Base-by-base conservation (phyloP, 2,329 filamentous ascomycete species). In the Xylariaceae sp. region DNA sequence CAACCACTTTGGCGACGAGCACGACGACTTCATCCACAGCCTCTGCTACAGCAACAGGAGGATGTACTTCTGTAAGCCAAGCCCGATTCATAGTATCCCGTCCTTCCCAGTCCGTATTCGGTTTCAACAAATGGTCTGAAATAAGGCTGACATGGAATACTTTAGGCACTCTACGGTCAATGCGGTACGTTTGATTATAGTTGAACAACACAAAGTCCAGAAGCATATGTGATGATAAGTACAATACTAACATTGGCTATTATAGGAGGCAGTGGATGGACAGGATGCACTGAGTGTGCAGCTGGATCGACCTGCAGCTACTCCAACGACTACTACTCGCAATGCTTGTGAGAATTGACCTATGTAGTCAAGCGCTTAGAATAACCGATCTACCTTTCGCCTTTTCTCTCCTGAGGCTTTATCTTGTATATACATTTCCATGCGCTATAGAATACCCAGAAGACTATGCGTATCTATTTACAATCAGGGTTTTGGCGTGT, bases 251-350 rank as follows among this genome's bases (percentile, higher is more conserved):
- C 22, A 27, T 4, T 27, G 22, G 22, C 7, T 27, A 27, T 7
- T 27, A 27, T 27, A 27, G 22, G 22, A 27, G 64, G 65, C 0
- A 50, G 32, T 4, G 53, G 55, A 1, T 67, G 54, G 50, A 52
- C 46, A 2, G 65, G 64, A 6, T 63, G 64, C 15, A 64, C 62
- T 1, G 44, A 41, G 7, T 68, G 65, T 53, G 58, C 60, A 43
- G 44, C 55, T 46, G 64, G 62, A 1, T 65, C 55, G 38, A 62
- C 61, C 2, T 67, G 66, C 55, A 51, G 51, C 19, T 46, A 51
- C 14, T 48, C 48, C 35, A 67, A 68, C 30, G 51, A 58, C 32
- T 67, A 58, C 45, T 66, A 67, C 50, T 62, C 50, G 18, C 66
- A 67, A 53, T 67, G 52, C 41, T 36, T 53, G 40, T 55, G 39